phyloP scores from a whole-genome alignment of 441 rosid genomes.

The Corymbia calophylla region DNA sequence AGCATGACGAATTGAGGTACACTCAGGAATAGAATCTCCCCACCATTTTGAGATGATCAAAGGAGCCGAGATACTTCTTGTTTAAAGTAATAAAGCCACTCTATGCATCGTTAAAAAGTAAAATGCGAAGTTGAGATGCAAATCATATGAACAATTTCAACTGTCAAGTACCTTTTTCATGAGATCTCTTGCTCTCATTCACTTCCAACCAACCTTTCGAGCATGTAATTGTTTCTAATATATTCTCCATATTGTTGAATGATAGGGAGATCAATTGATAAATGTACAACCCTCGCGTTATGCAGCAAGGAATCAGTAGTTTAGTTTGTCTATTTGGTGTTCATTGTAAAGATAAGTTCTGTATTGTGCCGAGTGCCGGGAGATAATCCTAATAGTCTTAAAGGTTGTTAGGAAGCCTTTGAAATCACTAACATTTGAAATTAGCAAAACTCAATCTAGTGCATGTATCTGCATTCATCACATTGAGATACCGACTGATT shows the following conservation, averaged over 20 bases:
- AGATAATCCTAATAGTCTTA: not conserved
- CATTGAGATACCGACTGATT: not conserved
- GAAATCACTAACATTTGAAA: not conserved
- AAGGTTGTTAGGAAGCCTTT: not conserved
- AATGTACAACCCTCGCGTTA: not conserved
- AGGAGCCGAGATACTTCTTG: not conserved
- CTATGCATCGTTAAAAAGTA: not conserved
- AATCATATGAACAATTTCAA: not conserved
- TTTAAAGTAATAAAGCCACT: not conserved
- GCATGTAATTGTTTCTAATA: not conserved
- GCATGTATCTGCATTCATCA: not conserved
- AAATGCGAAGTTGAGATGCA: not conserved
- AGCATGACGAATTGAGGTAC: not conserved
- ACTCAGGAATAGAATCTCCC: not conserved
- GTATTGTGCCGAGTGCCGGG: not conserved
- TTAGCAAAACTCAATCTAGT: not conserved
- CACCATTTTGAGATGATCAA: not conserved
- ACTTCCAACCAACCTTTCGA: not conserved
- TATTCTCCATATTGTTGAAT: not conserved
- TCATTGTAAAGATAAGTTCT: not conserved
- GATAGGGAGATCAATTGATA: not conserved
- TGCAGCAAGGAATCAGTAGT: not conserved
- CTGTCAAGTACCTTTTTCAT: not conserved
- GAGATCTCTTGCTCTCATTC: not conserved
- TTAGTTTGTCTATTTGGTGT: not conserved